Evolutionary conservation across 305 asterid genomes (phyloP).

Genomic region (Solanum hybrid): DNA sequence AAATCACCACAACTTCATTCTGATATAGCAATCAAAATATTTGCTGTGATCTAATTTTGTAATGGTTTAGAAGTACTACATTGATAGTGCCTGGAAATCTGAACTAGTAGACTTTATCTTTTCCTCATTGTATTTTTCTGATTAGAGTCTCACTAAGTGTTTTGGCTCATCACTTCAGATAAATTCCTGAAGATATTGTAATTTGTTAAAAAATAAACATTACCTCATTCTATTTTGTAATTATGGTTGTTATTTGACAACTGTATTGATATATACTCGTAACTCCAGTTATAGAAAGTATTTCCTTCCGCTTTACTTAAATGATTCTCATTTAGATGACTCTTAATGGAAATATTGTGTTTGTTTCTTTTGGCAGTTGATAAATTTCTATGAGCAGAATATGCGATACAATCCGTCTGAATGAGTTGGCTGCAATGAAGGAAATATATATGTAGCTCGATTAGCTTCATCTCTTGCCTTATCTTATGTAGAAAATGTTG

Average conservation of each 20-base stretch:
- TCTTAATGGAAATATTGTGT: neutral
- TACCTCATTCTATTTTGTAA: neutral
- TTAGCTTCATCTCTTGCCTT: conserved; percentile 8
- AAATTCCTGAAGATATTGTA: neutral
- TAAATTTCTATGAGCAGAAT: conserved; percentile 66
- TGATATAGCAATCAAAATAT: neutral
- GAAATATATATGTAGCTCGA: neutral
- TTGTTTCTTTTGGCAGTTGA: conserved; percentile 43
- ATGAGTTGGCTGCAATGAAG: neutral
- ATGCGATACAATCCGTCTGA: conserved; percentile 44
- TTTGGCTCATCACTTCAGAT: neutral
- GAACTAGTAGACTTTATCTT: neutral
- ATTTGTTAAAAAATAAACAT: neutral
- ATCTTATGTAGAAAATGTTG: conserved; percentile 29
- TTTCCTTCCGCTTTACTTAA: neutral
- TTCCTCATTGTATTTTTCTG: neutral
- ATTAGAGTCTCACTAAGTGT: neutral
- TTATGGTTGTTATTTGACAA: neutral
- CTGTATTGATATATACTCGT: neutral
- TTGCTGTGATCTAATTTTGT: neutral
- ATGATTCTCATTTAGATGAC: neutral
- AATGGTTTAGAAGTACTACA: neutral
- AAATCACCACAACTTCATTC: neutral
- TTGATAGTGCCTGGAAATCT: neutral
- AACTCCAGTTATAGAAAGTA: neutral